A percentile compares a stretch with the other conserved stretches of the same genome.
Evolutionary conservation across 805 yeast genomes (phyloP).

Genomic region (Barnettozyma californica): DNA sequence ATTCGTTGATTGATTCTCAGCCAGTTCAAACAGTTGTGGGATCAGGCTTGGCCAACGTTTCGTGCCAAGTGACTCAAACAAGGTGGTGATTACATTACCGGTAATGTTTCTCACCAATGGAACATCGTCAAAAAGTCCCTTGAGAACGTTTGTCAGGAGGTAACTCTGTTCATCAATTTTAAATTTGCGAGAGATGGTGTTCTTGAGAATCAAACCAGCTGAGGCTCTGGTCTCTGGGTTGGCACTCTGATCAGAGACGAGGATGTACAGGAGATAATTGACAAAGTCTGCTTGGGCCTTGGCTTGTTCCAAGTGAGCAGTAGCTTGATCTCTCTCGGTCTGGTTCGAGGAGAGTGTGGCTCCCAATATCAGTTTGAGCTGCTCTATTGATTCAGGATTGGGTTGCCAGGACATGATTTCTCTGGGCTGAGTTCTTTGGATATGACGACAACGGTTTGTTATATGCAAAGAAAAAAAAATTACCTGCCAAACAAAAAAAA

Average conservation of each 20-base stretch:
- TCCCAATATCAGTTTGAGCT: slow-evolving; percentile 58
- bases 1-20: slow-evolving; percentile 37
- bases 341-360: slow-evolving; percentile 66
- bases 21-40: slow-evolving; percentile 61
- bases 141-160: slow-evolving; percentile 32
- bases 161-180: slow-evolving; percentile 28
- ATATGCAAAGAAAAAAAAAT: neutral
- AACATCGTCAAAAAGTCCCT: slow-evolving; percentile 48
- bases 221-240: slow-evolving; percentile 70
- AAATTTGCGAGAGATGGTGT: slow-evolving; percentile 47
- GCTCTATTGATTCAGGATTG: slow-evolving; percentile 52
- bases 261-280: slow-evolving; percentile 68
- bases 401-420: slow-evolving; percentile 59
- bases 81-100: slow-evolving; percentile 82
- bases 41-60: slow-evolving; percentile 69
- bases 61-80: slow-evolving; percentile 66
- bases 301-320: slow-evolving; percentile 67
- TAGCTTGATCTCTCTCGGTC: slow-evolving; percentile 56
- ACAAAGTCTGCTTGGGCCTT: slow-evolving; percentile 69
- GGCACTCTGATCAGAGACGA: slow-evolving; percentile 47
- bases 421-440: neutral
- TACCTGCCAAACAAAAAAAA: neutral
- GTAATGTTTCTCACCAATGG: slow-evolving; percentile 78
- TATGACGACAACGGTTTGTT: neutral
- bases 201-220: slow-evolving; percentile 83